Conservation (phyloP, 345 rosid species). For the Eucalyptus cladocalyx region DNA sequence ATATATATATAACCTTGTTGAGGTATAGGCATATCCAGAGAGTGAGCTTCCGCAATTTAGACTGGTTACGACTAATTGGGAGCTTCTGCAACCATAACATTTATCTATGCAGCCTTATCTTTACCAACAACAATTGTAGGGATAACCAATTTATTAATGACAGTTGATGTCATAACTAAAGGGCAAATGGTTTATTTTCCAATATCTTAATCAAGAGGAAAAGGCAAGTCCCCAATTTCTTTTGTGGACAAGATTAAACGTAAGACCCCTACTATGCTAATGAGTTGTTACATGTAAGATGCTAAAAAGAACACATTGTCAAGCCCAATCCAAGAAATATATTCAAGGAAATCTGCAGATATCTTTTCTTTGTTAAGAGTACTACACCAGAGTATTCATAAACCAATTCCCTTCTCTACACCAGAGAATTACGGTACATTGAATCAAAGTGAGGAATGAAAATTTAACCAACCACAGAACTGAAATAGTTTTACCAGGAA, state of each 20-base stretch:
- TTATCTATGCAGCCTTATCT: neutral
- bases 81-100: neutral
- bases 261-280: neutral
- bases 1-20: neutral
- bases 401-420: neutral
- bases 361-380: neutral
- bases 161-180: neutral
- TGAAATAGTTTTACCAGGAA: neutral
- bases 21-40: neutral
- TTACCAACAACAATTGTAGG: neutral
- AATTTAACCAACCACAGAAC: neutral
- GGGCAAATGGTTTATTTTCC: neutral
- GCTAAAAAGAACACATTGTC: neutral
- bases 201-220: neutral
- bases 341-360: neutral
- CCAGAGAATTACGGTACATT: neutral
- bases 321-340: neutral
- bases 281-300: neutral
- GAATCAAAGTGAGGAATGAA: neutral
- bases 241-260: neutral
- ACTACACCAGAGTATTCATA: neutral
- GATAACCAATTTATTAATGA: neutral
- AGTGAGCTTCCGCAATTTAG: neutral
- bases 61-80: neutral
- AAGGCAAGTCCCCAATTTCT: neutral